Percentiles rank a stretch among this genome's conserved stretches.
Evolutionary conservation across 345 rosid species (phyloP).

Genomic region (Toxicodendron radicans): DNA sequence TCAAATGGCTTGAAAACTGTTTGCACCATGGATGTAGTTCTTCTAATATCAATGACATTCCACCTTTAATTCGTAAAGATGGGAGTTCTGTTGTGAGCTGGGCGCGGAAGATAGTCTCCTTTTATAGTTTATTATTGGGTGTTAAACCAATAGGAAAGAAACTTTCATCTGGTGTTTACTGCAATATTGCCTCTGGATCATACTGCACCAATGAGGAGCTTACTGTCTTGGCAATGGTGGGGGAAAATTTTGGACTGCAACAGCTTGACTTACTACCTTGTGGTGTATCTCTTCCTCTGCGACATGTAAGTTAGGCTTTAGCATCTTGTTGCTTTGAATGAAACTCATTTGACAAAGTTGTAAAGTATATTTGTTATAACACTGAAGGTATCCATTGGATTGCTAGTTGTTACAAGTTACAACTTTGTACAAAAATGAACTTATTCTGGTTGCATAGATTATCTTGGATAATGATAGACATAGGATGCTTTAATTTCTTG

Average conservation of each 20-base stretch:
- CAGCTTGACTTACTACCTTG: slow-evolving; percentile 84
- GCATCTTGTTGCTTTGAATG: slow-evolving; percentile 11
- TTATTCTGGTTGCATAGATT: not conserved
- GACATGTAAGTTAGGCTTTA: slow-evolving; percentile 74
- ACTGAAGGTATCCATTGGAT: not conserved
- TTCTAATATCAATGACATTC: slow-evolving; percentile 61
- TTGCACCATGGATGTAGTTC: slow-evolving; percentile 62
- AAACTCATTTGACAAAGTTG: not conserved
- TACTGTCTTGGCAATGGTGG: slow-evolving; percentile 88
- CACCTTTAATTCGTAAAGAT: slow-evolving; percentile 63
- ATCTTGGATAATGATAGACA: not conserved
- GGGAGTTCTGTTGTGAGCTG: slow-evolving; percentile 68
- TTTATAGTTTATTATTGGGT: slow-evolving; percentile 80
- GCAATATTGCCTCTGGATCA: slow-evolving; percentile 80
- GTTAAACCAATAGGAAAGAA: slow-evolving; percentile 61
- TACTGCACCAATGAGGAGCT: slow-evolving; percentile 73
- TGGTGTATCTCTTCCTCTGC: slow-evolving; percentile 89
- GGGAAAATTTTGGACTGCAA: slow-evolving; percentile 89
- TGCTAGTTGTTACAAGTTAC: not conserved
- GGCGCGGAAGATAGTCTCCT: slow-evolving; percentile 83
- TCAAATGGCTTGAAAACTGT: slow-evolving; percentile 88
- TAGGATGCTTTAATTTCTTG: slow-evolving; percentile 11
- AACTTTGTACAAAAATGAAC: not conserved
- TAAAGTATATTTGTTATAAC: not conserved
- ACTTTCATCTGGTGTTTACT: slow-evolving; percentile 74